Evolutionary conservation across 106 monocot species (phyloP), one percentile per base, ranked within the genome.

Genomic region (Phalaenopsis aphrodite): DNA sequence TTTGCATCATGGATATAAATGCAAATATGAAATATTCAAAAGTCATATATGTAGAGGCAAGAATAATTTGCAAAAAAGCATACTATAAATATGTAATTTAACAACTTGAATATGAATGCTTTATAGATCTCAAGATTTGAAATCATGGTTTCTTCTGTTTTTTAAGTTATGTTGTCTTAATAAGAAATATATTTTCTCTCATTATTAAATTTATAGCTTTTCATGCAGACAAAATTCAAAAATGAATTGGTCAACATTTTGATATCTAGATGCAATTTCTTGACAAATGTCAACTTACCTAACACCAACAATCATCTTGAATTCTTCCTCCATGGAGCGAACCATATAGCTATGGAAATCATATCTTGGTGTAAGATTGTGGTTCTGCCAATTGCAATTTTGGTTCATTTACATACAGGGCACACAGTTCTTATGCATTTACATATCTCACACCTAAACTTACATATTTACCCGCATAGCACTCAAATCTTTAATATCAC

Each of bases 331-430:
- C 94, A 98, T 89, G 17, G 94, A 98, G 37, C 94, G 94, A 78
- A 98, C 89, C 94, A 98, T 98, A 84, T 98, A 98, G 83, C 91
- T 87, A 80, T 98, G 98, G 71, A 98, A 98, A 88, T 98, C 94
- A 79, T 92, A 94, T 21, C 45, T 87, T 69, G 87, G 43, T 39
- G 84, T 76, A 83, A 98, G 94, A 86, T 98, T 83, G 82, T 94
- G 98, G 75, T 94, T 98, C 92, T 97, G 92, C 69, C 57, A 84
- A 42, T 12, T 77, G 15, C 68, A 67, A 17, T 43, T 30, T 30
- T 30, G 30, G 30, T 30, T 30, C 30, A 30, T 30, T 30, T 30
- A 30, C 30, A 30, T 30, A 30, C 30, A 30, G 30, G 30, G 30
- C 30, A 30, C 30, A 30, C 30, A 30, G 30, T 30, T 30, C 30